These are phyloP conservation scores for Fusarium annulatum DNA, from an alignment of 2,329 filamentous ascomycete genomes.

Conservation along the genomic window DNA sequence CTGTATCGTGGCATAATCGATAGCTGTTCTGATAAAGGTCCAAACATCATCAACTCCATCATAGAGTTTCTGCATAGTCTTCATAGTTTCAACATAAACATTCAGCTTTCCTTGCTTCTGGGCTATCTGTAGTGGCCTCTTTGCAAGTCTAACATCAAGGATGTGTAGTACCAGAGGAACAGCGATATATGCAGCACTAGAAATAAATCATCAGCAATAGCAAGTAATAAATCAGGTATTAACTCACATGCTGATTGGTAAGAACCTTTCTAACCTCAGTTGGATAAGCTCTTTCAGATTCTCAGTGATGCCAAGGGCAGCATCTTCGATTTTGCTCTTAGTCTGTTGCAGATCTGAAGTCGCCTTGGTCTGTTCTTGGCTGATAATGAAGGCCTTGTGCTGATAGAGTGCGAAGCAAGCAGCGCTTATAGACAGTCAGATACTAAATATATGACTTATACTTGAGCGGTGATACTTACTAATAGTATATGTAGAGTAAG, in stretches of 20 bases:
- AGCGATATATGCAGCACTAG: conserved; percentile 21
- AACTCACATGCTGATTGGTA: conserved; percentile 32
- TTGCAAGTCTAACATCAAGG: conserved; percentile 23
- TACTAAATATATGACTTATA: fast-evolving
- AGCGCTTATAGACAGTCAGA: not conserved
- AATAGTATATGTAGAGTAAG: not conserved
- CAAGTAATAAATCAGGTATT: too few relatives aligned
- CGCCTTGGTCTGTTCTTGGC: not conserved
- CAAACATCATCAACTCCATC: conserved; percentile 28
- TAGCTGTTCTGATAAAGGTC: conserved; percentile 11
- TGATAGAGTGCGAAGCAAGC: conserved; percentile 24
- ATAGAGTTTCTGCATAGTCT: conserved; percentile 15
- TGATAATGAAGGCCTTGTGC: conserved; percentile 18
- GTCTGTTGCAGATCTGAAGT: not conserved
- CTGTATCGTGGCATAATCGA: conserved; percentile 6
- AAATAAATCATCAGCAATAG: too few relatives aligned
- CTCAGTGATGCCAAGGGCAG: conserved; percentile 8
- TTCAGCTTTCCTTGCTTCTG: conserved; percentile 25
- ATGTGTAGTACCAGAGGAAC: conserved; percentile 26
- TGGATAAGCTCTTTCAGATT: conserved; percentile 26
- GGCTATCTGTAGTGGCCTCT: conserved; percentile 16
- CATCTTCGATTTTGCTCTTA: conserved; percentile 8
- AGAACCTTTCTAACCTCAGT: conserved; percentile 11
- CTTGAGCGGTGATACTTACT: not conserved
- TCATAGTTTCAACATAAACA: conserved; percentile 23